A percentile compares a stretch with the other conserved stretches of the same genome.
Conservation (phyloP, 768 basidiomycete genomes). For the Termitomyces sp. region DNA sequence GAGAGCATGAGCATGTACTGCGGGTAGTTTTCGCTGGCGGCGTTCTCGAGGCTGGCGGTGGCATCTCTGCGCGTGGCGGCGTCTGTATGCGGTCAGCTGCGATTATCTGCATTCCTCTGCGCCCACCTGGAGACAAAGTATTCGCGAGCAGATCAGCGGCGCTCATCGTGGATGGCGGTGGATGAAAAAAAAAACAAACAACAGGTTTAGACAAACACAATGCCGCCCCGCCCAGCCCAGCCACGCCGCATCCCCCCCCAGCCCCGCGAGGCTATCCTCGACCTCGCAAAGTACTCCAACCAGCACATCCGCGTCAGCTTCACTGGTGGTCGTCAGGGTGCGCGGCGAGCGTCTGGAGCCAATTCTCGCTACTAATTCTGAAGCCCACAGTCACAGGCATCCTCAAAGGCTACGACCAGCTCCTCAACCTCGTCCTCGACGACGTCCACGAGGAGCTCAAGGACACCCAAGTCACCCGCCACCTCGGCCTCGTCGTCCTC, state of each 20-base stretch:
- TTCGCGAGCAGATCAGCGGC: constrained; percentile 88
- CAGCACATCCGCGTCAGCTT: constrained; percentile 94
- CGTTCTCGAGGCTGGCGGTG: constrained; percentile 82
- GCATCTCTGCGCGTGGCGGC: constrained; percentile 88
- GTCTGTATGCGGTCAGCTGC: constrained; percentile 40
- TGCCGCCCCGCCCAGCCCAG: no score
- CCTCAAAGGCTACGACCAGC: constrained; percentile 93
- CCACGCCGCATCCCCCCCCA: no score
- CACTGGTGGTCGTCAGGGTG: constrained; percentile 95
- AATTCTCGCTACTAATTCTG: no score
- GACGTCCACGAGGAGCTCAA: constrained; percentile 80
- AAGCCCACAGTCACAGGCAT: constrained; percentile 70
- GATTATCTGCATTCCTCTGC: no score
- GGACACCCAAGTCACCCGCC: constrained; percentile 41
- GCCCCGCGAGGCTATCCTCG: constrained; percentile 87
- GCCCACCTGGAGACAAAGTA: constrained; percentile 84
- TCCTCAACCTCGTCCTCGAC: constrained; percentile 95
- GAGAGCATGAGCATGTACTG: constrained; percentile 92
- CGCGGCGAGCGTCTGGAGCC: no score
- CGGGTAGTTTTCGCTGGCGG: constrained; percentile 84
- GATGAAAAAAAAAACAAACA: background rate
- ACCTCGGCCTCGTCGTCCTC: constrained; percentile 83
- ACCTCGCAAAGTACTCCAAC: constrained; percentile 91
- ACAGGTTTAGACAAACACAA: background rate
- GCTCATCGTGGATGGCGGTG: constrained; percentile 46